Conservation (phyloP, 2,329 filamentous ascomycete species). For the Xylariaceae sp. region DNA sequence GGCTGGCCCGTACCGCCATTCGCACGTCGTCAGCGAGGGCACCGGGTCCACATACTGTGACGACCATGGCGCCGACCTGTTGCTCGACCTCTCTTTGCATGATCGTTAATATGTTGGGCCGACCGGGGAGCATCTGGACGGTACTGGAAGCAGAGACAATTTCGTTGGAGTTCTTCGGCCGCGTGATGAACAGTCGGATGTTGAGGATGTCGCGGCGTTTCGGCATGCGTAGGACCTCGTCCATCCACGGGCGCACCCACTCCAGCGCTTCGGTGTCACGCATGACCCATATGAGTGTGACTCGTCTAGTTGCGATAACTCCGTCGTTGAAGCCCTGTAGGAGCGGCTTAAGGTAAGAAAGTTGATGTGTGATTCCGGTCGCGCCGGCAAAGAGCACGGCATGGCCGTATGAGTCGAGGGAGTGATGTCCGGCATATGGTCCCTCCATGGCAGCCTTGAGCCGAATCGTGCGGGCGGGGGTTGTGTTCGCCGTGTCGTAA, state of each 20-base stretch:
- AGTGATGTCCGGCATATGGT: conserved; percentile 78
- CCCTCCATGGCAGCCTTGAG: conserved; percentile 78
- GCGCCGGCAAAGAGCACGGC: conserved; percentile 86
- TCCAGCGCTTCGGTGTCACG: conserved; percentile 83
- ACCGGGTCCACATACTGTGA: conserved; percentile 74
- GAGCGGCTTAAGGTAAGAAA: conserved; percentile 78
- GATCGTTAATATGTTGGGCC: conserved; percentile 76
- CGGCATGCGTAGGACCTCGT: conserved; percentile 68
- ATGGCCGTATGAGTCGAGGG: conserved; percentile 87
- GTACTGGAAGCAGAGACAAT: conserved; percentile 70
- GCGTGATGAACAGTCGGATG: conserved; percentile 85
- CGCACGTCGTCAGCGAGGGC: conserved; percentile 71
- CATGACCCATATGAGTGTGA: conserved; percentile 89
- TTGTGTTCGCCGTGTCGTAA: conserved; percentile 59
- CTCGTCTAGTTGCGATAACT: conserved; percentile 71
- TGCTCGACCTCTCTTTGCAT: conserved; percentile 74
- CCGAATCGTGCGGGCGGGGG: conserved; percentile 49
- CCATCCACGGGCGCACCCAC: conserved; percentile 87
- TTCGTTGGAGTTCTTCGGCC: conserved; percentile 76
- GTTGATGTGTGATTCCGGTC: conserved; percentile 91
- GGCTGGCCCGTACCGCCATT: conserved; percentile 57
- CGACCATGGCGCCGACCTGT: conserved; percentile 82
- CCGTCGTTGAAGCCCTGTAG: conserved; percentile 62
- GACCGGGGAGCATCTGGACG: conserved; percentile 87
- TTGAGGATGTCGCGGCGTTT: conserved; percentile 75